Conservation (phyloP, 1,139 yeast species). For the Hemisphaericaspora lyxosophila region DNA sequence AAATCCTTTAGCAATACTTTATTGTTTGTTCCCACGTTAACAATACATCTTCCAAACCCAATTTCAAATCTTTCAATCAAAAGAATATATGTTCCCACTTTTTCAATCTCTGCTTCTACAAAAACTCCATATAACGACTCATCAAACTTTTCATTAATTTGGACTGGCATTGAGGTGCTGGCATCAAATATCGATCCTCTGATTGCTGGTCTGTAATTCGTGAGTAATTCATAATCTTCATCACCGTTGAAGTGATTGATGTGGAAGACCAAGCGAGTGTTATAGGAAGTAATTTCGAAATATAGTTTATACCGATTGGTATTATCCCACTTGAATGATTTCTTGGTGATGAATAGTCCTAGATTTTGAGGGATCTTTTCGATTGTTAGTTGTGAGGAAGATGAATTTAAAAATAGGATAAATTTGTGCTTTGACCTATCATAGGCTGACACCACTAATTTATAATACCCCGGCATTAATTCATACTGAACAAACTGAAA, state of each 20-base stretch:
- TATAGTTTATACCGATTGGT: slow-evolving; percentile 36
- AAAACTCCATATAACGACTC: slow-evolving; percentile 46
- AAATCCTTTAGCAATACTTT: slow-evolving; percentile 8
- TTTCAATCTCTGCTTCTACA: slow-evolving; percentile 30
- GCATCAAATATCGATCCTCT: slow-evolving; percentile 46
- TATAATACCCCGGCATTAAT: slow-evolving; percentile 38
- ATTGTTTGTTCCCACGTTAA: slow-evolving; percentile 37
- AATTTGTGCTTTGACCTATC: slow-evolving; percentile 17
- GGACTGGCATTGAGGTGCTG: slow-evolving; percentile 25
- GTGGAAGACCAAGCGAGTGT: slow-evolving; percentile 27
- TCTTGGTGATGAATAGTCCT: slow-evolving; percentile 35
- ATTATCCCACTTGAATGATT: slow-evolving; percentile 36
- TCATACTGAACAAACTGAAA: slow-evolving; percentile 18
- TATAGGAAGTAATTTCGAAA: slow-evolving; percentile 22
- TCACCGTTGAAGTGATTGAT: slow-evolving; percentile 19
- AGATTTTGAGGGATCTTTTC: slow-evolving; percentile 25
- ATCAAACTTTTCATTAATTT: slow-evolving; percentile 41
- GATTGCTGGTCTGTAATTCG: slow-evolving; percentile 38
- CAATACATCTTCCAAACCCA: slow-evolving; percentile 40
- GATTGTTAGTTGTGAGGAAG: slow-evolving; percentile 5
- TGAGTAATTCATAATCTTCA: slow-evolving; percentile 20
- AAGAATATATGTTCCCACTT: slow-evolving; percentile 36
- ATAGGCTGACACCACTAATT: slow-evolving; percentile 34
- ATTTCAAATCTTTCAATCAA: slow-evolving; percentile 50
- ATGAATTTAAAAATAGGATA: slow-evolving; percentile 16